Base-by-base conservation (phyloP, 2,329 filamentous ascomycete species). In the Fusarium sp. region DNA sequence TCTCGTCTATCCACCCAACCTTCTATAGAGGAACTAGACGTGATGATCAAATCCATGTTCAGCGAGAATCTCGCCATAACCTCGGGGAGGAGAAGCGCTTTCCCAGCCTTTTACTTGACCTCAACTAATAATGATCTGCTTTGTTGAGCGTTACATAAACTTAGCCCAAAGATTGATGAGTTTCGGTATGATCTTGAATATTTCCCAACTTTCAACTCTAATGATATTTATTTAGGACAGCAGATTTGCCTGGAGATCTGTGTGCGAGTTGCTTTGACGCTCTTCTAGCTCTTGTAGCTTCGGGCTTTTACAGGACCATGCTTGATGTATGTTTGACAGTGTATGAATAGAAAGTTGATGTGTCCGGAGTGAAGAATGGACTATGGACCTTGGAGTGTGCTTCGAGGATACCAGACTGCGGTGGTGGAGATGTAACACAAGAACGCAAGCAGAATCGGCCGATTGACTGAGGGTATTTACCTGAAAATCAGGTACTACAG, bases 231-330 rank as follows among this genome's bases (percentile, higher is more conserved):
- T 2, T 14, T 3, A 45, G 18, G 42, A 27, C 14, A 45, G 23
- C 8, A 45, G 42, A 10, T 7, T 7, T 9, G 1, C 4, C 23
- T 7, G 2, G 0, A 10, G 14, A 10, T 45, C 23, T 4, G 23
- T 14, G 11, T 19, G 18, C 4, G 23, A 19, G 11, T 14, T 27
- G 18, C 18, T 45, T 27, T 45, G 11, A 27, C 7, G 14, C 8
- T 10, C 10, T 4, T 27, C 14, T 11, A 19, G 8, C 42, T 4
- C 16, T 25, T 5, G 21, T 7, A 5, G 5, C 39, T 7, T 0
- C 14, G 15, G 5, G 5, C 9, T 8, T n/a, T 10, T 39, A 10
- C 12, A 7, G 8, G 21, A 15, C 38, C 9, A 41, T 0, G 21
- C 9, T 41, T 16, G 9, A 10, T 14, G 4, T 19, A 11, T 25